phyloP scores from a whole-genome alignment of 2,329 filamentous ascomycete species.

The Pseudohalonectria lignicola region DNA sequence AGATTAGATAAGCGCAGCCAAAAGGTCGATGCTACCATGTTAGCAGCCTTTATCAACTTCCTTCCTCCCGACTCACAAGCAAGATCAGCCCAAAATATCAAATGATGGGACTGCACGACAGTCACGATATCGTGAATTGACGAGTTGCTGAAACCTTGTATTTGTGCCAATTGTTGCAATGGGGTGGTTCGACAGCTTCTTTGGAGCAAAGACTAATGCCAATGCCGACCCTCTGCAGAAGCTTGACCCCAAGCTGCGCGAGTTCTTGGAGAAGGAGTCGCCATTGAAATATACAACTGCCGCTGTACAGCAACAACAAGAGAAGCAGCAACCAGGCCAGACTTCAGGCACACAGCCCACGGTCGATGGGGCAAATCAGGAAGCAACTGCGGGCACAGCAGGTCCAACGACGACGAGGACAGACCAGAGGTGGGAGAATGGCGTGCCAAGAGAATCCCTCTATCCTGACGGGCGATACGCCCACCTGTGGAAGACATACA shows the following conservation, averaged over 20 bases:
- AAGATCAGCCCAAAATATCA: too few species aligned
- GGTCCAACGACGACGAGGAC: background rate
- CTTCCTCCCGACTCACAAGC: too few species aligned
- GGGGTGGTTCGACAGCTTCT: constrained; percentile 47
- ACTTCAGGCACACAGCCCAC: constrained; percentile 5
- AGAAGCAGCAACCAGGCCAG: constrained; percentile 9
- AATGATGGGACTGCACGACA: too few species aligned
- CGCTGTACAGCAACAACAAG: constrained; percentile 10
- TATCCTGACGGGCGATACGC: constrained; percentile 58
- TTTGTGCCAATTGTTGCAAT: constrained; percentile 23
- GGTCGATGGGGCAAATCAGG: constrained; percentile 1
- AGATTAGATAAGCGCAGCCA: too few species aligned
- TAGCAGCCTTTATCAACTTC: too few species aligned
- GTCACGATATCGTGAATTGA: too few species aligned
- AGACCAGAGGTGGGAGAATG: constrained; percentile 1
- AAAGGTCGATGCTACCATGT: too few species aligned
- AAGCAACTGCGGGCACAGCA: constrained; percentile 4
- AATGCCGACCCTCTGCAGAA: constrained; percentile 56
- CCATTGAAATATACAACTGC: constrained; percentile 52
- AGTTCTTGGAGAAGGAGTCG: constrained; percentile 76
- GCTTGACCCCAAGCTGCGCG: constrained; percentile 72
- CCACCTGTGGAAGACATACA: constrained; percentile 88
- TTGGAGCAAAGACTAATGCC: constrained; percentile 33
- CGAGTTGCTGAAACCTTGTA: too few species aligned
- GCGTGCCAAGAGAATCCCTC: constrained; percentile 37